Evolutionary conservation across 805 yeast genomes (phyloP).

Genomic region (Schizosaccharomyces japonicus): DNA sequence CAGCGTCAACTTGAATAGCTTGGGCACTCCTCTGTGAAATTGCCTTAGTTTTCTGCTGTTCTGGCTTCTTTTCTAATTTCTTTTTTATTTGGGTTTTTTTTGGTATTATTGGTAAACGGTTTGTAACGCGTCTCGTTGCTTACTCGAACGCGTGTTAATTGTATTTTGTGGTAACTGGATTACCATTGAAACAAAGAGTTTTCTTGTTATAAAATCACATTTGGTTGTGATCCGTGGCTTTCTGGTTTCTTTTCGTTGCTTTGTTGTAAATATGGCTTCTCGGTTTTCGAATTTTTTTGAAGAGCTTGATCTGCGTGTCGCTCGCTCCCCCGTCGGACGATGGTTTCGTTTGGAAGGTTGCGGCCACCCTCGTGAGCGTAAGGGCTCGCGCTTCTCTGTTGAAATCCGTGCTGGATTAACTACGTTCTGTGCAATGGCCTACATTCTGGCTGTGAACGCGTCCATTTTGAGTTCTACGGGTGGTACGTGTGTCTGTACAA

Average conservation of each 20-base stretch:
- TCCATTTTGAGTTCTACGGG: slow-evolving; percentile 10
- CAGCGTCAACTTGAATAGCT: too few species aligned
- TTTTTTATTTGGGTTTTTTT: too few species aligned
- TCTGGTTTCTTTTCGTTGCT: background rate
- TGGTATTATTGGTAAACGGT: too few species aligned
- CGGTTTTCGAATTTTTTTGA: slow-evolving; percentile 8
- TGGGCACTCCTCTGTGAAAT: too few species aligned
- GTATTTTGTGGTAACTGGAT: too few species aligned
- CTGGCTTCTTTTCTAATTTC: too few species aligned
- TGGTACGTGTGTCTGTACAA: slow-evolving; percentile 11
- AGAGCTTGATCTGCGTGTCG: slow-evolving; percentile 8
- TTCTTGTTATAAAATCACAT: background rate
- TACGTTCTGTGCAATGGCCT: slow-evolving; percentile 12
- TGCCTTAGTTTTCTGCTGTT: too few species aligned
- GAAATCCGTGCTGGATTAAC: slow-evolving; percentile 12
- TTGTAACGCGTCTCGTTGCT: too few species aligned
- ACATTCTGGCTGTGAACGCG: slow-evolving; percentile 12
- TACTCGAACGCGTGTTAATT: too few species aligned
- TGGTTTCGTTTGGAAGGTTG: slow-evolving; percentile 11
- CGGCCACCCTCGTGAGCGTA: slow-evolving; percentile 11
- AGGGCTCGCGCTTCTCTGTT: slow-evolving; percentile 10
- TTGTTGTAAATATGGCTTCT: background rate
- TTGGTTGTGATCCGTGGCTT: background rate
- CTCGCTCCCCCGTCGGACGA: slow-evolving; percentile 9
- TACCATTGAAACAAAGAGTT: too few species aligned